Evolutionary conservation across 2,329 filamentous ascomycete genomes (phyloP), one percentile per base, ranked within the genome.

Genomic region (Aspergillus texensis): DNA sequence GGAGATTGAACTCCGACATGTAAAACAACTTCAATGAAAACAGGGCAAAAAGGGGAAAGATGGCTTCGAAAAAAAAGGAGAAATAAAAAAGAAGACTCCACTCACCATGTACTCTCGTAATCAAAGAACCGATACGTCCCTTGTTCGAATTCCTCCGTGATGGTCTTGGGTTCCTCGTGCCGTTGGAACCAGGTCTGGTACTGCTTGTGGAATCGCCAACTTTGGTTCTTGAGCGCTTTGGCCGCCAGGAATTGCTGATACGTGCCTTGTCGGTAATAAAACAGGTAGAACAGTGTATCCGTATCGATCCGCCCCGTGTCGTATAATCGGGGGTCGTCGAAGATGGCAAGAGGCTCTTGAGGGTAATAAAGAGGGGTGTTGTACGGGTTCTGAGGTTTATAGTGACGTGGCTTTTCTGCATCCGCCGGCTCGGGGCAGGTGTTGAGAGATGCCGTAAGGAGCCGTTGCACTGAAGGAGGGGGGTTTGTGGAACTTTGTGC

Each of bases 181-280:
- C 95, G 87, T 79, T 99, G 95, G 75, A 99, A 99, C 95, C 95
- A 99, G 1, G 95, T 99, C 79, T 97, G 95, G 76, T 99, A 99
- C 79, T 98, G 95, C 84, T 99, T 99, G 82, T 99, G 95, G 78
- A 99, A 99, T 62, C 95, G 88, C 95, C 95, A 99, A 79, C 94
- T 97, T 79, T 99, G 95, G 69, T 94, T 92, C 81, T 99, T 99
- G 58, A 99, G 83, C n/a, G 95, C 93, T 80, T 96, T 97, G 16
- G 95, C 95, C 1, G 95, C 93, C 63, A 98, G 85, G 75, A 94
- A 97, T 77, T 99, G 95, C 77, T 98, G 94, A 71, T 96, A 94
- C 1, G 93, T 94, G 30, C 93, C 93, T 79, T 99, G 95, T 71
- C 94, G 93, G 83, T 99, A 99, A 84, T 99, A 99, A 81, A 99